These are phyloP conservation scores for Hydnum rufescens DNA, from an alignment of 768 basidiomycete species.

Conservation along the genomic window DNA sequence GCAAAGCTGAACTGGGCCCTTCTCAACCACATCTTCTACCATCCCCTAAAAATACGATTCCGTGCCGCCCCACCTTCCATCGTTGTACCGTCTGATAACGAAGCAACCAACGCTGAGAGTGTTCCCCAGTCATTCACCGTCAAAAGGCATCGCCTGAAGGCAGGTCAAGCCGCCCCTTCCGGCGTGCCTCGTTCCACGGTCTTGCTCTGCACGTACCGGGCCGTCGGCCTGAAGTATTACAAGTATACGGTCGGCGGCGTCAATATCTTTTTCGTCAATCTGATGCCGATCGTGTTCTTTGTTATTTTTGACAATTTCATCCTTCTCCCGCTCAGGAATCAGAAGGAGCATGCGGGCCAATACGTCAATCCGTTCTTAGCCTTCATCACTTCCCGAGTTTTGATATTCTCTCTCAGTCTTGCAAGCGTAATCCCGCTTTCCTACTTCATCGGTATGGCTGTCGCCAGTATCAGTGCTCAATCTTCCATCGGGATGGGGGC, in stretches of 20 bases:
- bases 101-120: slow-evolving; percentile 8
- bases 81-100: slow-evolving; percentile 24
- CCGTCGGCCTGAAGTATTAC: slow-evolving; percentile 81
- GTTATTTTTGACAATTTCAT: slow-evolving; percentile 87
- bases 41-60: slow-evolving; percentile 77
- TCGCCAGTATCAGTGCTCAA: slow-evolving; percentile 96
- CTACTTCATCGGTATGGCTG: slow-evolving; percentile 99
- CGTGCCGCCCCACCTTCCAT: slow-evolving; percentile 67
- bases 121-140: slow-evolving; percentile 33
- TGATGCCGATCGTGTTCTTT: slow-evolving; percentile 83
- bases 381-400: slow-evolving; percentile 46
- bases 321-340: slow-evolving; percentile 49
- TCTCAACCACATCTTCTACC: slow-evolving; percentile 55
- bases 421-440: slow-evolving; percentile 89
- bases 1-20: slow-evolving; percentile 94
- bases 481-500: slow-evolving; percentile 98
- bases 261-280: slow-evolving; percentile 95
- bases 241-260: slow-evolving; percentile 98
- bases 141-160: slow-evolving; percentile 53
- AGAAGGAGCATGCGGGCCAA: slow-evolving; percentile 30
- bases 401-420: slow-evolving; percentile 71
- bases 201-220: slow-evolving; percentile 84
- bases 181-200: slow-evolving; percentile 73
- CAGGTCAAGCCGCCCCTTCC: slow-evolving; percentile 77
- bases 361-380: slow-evolving; percentile 45